These are phyloP conservation scores for Lyophyllum semitale DNA, from an alignment of 768 basidiomycete species.

Conservation along the genomic window DNA sequence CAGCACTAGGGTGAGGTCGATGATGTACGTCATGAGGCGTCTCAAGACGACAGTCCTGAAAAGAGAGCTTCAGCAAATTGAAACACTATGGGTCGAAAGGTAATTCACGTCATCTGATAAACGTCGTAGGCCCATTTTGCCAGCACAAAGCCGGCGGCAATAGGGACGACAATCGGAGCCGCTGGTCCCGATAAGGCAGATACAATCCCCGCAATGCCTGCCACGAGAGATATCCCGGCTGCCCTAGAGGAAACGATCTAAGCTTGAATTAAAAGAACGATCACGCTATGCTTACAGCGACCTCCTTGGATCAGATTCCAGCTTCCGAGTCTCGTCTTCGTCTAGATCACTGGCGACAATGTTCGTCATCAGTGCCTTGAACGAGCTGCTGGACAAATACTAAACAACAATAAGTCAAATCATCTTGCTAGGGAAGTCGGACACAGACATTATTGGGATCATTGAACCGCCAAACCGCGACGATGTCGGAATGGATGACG, in stretches of 20 bases:
- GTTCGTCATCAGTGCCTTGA: not conserved
- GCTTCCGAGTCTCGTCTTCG: no score
- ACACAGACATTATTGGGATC: constrained; percentile 20
- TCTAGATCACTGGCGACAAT: no score
- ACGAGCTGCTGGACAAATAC: constrained; percentile 13
- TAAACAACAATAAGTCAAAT: not conserved
- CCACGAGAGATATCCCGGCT: constrained; percentile 11
- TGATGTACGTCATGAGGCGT: constrained; percentile 20
- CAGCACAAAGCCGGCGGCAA: constrained; percentile 18
- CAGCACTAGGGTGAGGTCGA: constrained; percentile 21
- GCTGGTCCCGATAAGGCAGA: constrained; percentile 15
- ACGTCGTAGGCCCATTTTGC: constrained; percentile 21
- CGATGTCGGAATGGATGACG: constrained; percentile 25
- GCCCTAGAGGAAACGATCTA: no score
- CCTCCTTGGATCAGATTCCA: no score
- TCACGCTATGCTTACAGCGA: not conserved
- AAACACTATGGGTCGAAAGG: not conserved
- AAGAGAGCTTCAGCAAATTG: not conserved
- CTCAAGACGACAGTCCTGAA: constrained; percentile 12
- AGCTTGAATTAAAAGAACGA: not conserved
- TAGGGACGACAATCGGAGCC: constrained; percentile 21
- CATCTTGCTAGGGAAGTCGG: not conserved
- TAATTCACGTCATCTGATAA: constrained; percentile 21
- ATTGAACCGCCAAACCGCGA: constrained; percentile 24
- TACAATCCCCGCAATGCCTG: constrained; percentile 16